Conservation (phyloP, 805 yeast genomes). For the Blastobotrys peoriensis region DNA sequence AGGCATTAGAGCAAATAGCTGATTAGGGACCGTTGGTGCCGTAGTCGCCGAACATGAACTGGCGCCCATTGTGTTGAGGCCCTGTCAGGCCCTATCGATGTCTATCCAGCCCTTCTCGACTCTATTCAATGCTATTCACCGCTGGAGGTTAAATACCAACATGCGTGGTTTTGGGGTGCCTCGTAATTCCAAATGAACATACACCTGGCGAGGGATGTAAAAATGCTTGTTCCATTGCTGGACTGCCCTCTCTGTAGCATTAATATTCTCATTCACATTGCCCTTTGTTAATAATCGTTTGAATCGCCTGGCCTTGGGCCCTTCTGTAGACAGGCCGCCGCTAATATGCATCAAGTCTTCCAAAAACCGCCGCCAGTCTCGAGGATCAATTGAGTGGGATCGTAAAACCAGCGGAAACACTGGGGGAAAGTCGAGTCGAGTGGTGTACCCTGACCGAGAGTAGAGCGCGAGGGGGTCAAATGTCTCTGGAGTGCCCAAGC, state of each 20-base stretch:
- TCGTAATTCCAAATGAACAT: background rate
- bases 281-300: background rate
- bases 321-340: background rate
- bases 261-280: background rate
- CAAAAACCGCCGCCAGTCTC: constrained; percentile 3
- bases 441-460: background rate
- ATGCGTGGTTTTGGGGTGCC: background rate
- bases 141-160: background rate
- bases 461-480: constrained; percentile 1
- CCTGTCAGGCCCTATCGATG: too few relatives aligned
- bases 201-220: background rate
- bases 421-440: background rate
- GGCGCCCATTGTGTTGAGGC: too few relatives aligned
- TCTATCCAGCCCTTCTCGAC: too few relatives aligned
- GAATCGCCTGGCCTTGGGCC: background rate
- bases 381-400: constrained; percentile 1
- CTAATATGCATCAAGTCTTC: constrained; percentile 1
- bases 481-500: background rate
- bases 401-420: background rate
- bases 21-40: background rate
- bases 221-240: constrained; percentile 2
- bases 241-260: background rate
- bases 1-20: constrained; percentile 31
- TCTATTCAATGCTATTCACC: too few relatives aligned
- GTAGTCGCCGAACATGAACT: too few relatives aligned